These are phyloP conservation scores for Wilhelminamyces savonicus DNA, from an alignment of 805 yeast genomes.

Conservation along the genomic window DNA sequence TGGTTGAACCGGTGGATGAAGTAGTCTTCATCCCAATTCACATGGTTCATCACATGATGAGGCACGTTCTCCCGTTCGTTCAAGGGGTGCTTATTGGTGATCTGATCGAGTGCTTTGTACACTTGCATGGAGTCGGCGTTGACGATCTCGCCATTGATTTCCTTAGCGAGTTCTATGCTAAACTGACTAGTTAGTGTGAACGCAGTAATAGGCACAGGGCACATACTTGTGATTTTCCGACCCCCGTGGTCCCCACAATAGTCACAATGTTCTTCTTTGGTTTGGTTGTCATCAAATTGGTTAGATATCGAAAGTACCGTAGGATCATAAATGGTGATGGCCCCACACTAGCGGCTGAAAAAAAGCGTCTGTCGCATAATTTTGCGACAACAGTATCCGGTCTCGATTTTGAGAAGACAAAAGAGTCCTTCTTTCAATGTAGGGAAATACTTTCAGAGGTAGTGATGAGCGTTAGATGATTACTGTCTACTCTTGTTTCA, in stretches of 20 bases:
- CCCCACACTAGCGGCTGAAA: too few relatives aligned
- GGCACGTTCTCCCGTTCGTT: constrained; percentile 66
- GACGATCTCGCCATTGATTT: constrained; percentile 79
- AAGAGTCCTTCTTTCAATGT: too few relatives aligned
- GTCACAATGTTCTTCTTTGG: constrained; percentile 44
- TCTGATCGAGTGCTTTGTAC: constrained; percentile 63
- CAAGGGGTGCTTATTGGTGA: constrained; percentile 90
- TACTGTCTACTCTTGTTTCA: too few relatives aligned
- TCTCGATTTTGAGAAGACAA: too few relatives aligned
- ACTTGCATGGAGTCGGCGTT: constrained; percentile 98
- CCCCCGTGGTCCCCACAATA: constrained; percentile 92
- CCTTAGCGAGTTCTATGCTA: constrained; percentile 71
- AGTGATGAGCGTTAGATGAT: too few relatives aligned
- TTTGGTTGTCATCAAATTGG: constrained; percentile 22
- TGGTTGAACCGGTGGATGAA: constrained; percentile 69
- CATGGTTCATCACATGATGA: constrained; percentile 87
- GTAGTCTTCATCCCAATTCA: constrained; percentile 75
- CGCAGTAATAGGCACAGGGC: background rate
- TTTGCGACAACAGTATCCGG: too few relatives aligned
- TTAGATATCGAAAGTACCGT: constrained; percentile 5
- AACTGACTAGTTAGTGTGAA: constrained; percentile 31
- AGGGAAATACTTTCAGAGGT: too few relatives aligned
- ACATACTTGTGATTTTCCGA: constrained; percentile 79
- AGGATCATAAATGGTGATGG: too few relatives aligned
- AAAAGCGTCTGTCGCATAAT: too few relatives aligned